Conservation (phyloP, 352 stramenopile species). For the Pythium aphanidermatum region DNA sequence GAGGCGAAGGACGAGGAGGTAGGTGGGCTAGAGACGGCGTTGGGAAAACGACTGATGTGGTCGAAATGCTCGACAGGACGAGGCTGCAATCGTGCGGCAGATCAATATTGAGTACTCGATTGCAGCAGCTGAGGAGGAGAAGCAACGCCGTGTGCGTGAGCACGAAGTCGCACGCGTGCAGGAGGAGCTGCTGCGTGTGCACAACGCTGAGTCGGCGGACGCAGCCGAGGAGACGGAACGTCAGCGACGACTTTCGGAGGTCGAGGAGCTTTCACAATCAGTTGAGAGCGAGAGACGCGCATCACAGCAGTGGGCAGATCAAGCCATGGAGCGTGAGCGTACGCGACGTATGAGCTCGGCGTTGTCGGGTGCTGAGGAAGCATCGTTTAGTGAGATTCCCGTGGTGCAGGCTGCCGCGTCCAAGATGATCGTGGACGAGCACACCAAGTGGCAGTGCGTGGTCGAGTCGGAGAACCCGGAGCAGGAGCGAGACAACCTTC, state of each 20-base stretch:
- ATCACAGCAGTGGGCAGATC: conserved; percentile 26
- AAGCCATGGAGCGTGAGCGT: conserved; percentile 54
- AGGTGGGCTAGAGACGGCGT: background rate
- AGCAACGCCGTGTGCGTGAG: conserved; percentile 54
- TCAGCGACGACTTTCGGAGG: conserved; percentile 37
- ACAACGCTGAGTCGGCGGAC: conserved; percentile 30
- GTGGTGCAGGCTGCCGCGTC: conserved; percentile 42
- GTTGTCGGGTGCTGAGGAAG: background rate
- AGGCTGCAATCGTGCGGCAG: conserved; percentile 59
- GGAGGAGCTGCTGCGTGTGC: conserved; percentile 49
- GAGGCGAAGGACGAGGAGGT: conserved; percentile 47
- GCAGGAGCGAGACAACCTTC: conserved; percentile 52
- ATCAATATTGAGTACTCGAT: conserved; percentile 72
- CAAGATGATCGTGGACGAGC: conserved; percentile 57
- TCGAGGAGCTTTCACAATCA: conserved; percentile 13
- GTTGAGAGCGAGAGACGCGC: conserved; percentile 24
- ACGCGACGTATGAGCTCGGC: conserved; percentile 40
- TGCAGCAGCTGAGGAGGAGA: conserved; percentile 48
- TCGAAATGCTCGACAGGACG: conserved; percentile 19
- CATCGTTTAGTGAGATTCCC: conserved; percentile 59
- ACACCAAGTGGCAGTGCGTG: conserved; percentile 56
- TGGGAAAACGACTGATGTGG: background rate
- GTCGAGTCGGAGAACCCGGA: conserved; percentile 57
- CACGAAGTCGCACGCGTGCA: conserved; percentile 58
- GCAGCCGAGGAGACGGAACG: conserved; percentile 43